Percentiles rank a stretch among this genome's conserved stretches.
These are phyloP conservation scores for Mediolabrus comicus DNA, from an alignment of 108 stramenopile genomes.

Conservation along the genomic window DNA sequence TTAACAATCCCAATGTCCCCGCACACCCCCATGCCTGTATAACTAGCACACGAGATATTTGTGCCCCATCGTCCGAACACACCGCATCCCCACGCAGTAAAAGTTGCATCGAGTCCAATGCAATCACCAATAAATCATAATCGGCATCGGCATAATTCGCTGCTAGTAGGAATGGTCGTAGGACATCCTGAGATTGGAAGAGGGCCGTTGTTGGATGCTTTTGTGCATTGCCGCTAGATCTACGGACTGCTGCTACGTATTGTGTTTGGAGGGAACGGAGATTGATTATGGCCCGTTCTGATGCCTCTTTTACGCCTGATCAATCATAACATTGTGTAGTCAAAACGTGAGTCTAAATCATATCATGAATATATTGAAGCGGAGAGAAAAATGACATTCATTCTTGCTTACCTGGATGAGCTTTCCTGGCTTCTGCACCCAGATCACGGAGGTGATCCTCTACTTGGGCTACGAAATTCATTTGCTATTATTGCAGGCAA, in stretches of 20 bases:
- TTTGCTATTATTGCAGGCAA: conserved; percentile 13
- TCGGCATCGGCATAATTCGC: conserved; percentile 81
- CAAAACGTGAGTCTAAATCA: neutral
- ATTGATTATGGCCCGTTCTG: conserved; percentile 80
- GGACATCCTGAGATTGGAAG: conserved; percentile 73
- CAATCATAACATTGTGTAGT: neutral
- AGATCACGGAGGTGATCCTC: conserved; percentile 89
- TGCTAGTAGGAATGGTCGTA: conserved; percentile 83
- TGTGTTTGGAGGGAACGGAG: conserved; percentile 72
- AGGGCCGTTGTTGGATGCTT: conserved; percentile 79
- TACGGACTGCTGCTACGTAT: conserved; percentile 80
- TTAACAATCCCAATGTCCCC: conserved; percentile 22
- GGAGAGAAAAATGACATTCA: conserved; percentile 3
- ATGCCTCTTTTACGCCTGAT: conserved; percentile 80
- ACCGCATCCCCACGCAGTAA: conserved; percentile 82
- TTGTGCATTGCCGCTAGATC: conserved; percentile 41
- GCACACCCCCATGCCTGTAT: conserved; percentile 77
- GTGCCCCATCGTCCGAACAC: conserved; percentile 66
- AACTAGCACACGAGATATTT: conserved; percentile 73
- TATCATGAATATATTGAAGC: neutral
- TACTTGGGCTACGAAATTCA: conserved; percentile 88
- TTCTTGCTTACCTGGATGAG: conserved; percentile 71
- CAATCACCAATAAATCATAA: conserved; percentile 55
- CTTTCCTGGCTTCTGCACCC: conserved; percentile 81
- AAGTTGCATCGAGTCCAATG: conserved; percentile 66